A percentile compares a stretch with the other conserved stretches of the same genome.
phyloP scores from a whole-genome alignment of 2,329 filamentous ascomycete species.

The Ophiosphaerella herpotricha region DNA sequence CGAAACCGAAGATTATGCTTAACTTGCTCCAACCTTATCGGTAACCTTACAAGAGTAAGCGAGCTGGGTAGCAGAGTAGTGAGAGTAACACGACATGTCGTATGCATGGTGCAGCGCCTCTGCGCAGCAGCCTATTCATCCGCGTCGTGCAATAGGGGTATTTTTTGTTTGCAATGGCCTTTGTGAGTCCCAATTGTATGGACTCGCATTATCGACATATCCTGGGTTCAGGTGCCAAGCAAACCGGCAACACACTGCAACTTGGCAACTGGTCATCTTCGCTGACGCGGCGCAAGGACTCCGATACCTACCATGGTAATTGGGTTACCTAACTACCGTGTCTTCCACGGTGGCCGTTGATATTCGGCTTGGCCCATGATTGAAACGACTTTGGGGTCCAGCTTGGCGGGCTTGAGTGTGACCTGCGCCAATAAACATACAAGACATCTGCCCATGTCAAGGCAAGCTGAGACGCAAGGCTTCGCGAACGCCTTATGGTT shows the following conservation, averaged over 20 bases:
- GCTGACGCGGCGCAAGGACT: slow-evolving; percentile 39
- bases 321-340: slow-evolving; percentile 11
- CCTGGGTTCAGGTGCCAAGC: too few relatives aligned
- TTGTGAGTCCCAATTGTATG: too few relatives aligned
- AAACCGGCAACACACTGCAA: too few relatives aligned
- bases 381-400: slow-evolving; percentile 38
- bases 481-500: slow-evolving; percentile 19
- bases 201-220: too few relatives aligned
- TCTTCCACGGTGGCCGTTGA: slow-evolving; percentile 19
- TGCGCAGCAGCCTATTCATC: not conserved
- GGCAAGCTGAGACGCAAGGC: slow-evolving; percentile 37
- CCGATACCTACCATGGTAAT: slow-evolving; percentile 14
- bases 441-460: slow-evolving; percentile 38
- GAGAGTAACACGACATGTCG: not conserved
- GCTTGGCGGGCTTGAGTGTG: slow-evolving; percentile 42
- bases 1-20: slow-evolving; percentile 42
- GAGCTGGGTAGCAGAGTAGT: slow-evolving; percentile 13
- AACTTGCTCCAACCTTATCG: slow-evolving; percentile 46
- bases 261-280: slow-evolving; percentile 9
- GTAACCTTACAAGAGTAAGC: slow-evolving; percentile 31
- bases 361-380: slow-evolving; percentile 32
- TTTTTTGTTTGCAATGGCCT: too few relatives aligned
- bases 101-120: not conserved
- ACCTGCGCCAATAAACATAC: slow-evolving; percentile 35
- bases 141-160: too few relatives aligned